Evolutionary conservation across 345 rosid species (phyloP).

Genomic region (Arabidopsis suecica): DNA sequence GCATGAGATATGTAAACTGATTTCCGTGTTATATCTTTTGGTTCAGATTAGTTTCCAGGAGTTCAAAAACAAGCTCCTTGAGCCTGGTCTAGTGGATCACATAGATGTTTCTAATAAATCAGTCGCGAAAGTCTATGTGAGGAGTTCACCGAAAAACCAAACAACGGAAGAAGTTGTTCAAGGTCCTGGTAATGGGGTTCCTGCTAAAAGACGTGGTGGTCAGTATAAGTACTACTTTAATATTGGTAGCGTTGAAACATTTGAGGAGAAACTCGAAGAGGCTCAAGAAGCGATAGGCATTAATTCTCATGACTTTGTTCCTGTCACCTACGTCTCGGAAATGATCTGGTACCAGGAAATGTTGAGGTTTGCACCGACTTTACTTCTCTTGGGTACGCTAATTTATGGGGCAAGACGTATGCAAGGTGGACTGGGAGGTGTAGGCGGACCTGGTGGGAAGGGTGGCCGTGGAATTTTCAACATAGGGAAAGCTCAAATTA

Average conservation of each 20-base stretch:
- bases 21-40: not conserved
- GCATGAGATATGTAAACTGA: conserved; percentile 4
- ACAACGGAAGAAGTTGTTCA: conserved; percentile 53
- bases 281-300: conserved; percentile 82
- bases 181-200: conserved; percentile 49
- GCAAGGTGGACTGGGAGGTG: conserved; percentile 79
- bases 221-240: conserved; percentile 77
- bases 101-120: conserved; percentile 86
- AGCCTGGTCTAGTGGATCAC: conserved; percentile 91
- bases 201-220: conserved; percentile 61
- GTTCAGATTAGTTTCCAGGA: conserved; percentile 97
- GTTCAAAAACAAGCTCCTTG: conserved; percentile 90
- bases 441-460: conserved; percentile 80
- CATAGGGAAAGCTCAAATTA: conserved; percentile 88
- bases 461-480: conserved; percentile 93
- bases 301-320: conserved; percentile 77
- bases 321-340: conserved; percentile 78
- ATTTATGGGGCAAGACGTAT: conserved; percentile 68
- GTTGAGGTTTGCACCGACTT: conserved; percentile 78
- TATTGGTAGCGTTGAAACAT: conserved; percentile 87
- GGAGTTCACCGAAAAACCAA: conserved; percentile 54
- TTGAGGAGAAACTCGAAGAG: conserved; percentile 94
- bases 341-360: conserved; percentile 78
- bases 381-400: conserved; percentile 74
- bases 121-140: conserved; percentile 86